Conservation (phyloP, 2,329 filamentous ascomycete genomes). For the Penicillium sp. region DNA sequence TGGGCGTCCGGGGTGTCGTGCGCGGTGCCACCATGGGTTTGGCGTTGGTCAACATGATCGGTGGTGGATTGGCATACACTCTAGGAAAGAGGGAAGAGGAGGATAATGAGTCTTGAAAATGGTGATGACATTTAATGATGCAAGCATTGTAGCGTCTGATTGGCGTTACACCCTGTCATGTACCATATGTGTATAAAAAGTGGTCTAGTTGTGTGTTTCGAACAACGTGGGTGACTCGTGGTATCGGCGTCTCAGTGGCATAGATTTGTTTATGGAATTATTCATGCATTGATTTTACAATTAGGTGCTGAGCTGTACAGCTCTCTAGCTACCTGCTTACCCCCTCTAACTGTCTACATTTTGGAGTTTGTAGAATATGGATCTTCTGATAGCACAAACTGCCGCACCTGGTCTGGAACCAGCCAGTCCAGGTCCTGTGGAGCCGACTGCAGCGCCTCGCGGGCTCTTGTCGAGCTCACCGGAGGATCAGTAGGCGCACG, state of each 20-base stretch:
- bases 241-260: neutral
- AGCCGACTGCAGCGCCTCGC: slow-evolving; percentile 36
- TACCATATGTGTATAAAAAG: slow-evolving; percentile 8
- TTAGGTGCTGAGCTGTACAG: neutral
- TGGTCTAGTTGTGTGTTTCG: neutral
- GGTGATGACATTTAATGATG: neutral
- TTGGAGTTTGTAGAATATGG: slow-evolving; percentile 28
- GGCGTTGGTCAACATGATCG: slow-evolving; percentile 47
- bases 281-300: neutral
- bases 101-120: slow-evolving; percentile 23
- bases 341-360: neutral
- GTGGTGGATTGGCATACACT: slow-evolving; percentile 48
- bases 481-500: slow-evolving; percentile 34
- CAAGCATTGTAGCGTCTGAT: neutral
- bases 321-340: neutral
- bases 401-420: slow-evolving; percentile 35
- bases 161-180: neutral
- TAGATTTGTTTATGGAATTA: neutral
- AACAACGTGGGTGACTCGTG: neutral
- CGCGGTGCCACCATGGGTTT: slow-evolving; percentile 48
- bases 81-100: slow-evolving; percentile 44
- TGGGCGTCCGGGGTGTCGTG: slow-evolving; percentile 45
- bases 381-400: slow-evolving; percentile 33
- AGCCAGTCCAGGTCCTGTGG: slow-evolving; percentile 36
- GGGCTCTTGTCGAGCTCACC: slow-evolving; percentile 47